phyloP scores from a whole-genome alignment of 257 asterid genomes.

The Nicotiana tomentosiformis region DNA sequence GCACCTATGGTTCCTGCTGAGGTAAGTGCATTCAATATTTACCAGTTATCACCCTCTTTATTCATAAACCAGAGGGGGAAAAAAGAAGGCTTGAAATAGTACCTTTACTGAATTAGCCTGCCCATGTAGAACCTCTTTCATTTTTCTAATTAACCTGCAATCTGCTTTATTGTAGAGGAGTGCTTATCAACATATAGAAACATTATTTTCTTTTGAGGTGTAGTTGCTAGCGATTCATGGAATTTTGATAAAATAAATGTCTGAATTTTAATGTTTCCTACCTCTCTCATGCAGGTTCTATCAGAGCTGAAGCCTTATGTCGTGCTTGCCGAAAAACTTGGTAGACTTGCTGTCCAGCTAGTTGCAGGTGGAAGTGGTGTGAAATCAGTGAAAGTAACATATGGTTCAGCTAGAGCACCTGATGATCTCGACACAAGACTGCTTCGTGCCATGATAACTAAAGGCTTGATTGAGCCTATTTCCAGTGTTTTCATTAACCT shows the following conservation, averaged over 20 bases:
- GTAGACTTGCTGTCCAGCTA: conserved; percentile 88
- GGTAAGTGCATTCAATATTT: conserved; percentile 31
- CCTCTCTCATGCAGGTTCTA: conserved; percentile 50
- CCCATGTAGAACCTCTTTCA: not conserved
- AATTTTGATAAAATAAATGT: not conserved
- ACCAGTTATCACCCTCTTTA: not conserved
- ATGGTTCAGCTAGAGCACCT: conserved; percentile 82
- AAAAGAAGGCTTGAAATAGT: not conserved
- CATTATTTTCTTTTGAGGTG: not conserved
- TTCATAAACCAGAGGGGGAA: not conserved
- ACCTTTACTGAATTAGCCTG: not conserved
- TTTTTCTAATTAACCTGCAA: not conserved
- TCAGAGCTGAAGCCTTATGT: conserved; percentile 83
- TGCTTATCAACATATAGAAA: not conserved
- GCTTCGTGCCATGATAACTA: conserved; percentile 93
- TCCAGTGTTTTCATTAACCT: conserved; percentile 66
- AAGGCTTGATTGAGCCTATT: conserved; percentile 91
- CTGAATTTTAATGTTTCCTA: not conserved
- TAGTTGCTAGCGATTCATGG: not conserved
- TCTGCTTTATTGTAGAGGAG: not conserved
- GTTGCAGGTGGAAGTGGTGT: conserved; percentile 91
- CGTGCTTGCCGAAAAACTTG: conserved; percentile 84
- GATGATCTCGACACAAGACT: conserved; percentile 85
- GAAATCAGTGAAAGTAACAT: conserved; percentile 60
- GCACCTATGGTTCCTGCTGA: conserved; percentile 98